Base-by-base conservation (phyloP, 1,284 basidiomycete genomes). In the Blastosporella zonata region DNA sequence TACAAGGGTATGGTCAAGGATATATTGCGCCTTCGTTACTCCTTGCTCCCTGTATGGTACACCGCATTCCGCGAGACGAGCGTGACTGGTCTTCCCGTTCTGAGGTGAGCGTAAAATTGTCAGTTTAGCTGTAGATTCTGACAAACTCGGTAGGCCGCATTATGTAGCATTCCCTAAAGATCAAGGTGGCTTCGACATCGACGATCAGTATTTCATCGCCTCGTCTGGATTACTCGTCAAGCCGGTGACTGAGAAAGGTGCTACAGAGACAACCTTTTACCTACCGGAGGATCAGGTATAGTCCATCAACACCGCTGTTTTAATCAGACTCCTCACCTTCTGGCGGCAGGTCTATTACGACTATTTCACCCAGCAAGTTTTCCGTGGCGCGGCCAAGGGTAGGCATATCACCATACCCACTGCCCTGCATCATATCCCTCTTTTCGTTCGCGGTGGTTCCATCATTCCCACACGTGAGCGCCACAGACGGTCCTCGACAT, bases 201-300 rank as follows among this genome's bases (percentile, higher is more conserved):
- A 97, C 62, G 93, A 97, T 62, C 97, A 99, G 66, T 99, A 87
- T 73, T 98, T 90, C 63, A 71, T 99, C 48, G 95, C 94, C 21
- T 78, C 80, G 22, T 89, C 90, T 7, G 95, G 95, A 15, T 67
- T 99, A 41, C 78, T 99, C 44, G 87, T 96, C 58, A 97, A 97
- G 67, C 96, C 97, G 0, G 83, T 98, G 31, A 93, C 90, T 0
- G 71, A 77, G 28, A 84, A 87, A 60, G 93, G 82, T 33, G 84
- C 74, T 9, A 85, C 76, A 0, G 80, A 87, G 55, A 77, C 85
- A 0, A 75, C 81, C 2, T 76, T 99, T 1, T 98, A 98, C 67
- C 78, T 99, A 27, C 79, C 91, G 1, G 96, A 97, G 60, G 81
- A 92, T 55, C 82, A 96, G 74, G 88, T 58, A 52, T 31, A 8